phyloP scores from a whole-genome alignment of 2,329 filamentous ascomycete species.

The Scedosporium boydii region DNA sequence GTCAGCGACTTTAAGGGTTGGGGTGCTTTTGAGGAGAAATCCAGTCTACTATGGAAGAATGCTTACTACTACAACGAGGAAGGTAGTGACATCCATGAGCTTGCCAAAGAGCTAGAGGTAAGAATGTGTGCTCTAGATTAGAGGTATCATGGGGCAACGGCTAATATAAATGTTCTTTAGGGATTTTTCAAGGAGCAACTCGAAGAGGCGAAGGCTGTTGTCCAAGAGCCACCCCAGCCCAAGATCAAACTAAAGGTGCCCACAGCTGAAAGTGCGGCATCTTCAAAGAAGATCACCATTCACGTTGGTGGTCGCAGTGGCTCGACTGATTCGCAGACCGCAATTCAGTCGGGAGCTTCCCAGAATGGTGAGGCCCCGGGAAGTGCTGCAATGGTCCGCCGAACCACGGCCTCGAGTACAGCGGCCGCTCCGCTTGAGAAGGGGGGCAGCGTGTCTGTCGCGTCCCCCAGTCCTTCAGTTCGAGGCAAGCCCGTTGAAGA shows the following conservation, averaged over 20 bases:
- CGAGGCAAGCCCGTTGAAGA: constrained; percentile 20
- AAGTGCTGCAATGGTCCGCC: background rate
- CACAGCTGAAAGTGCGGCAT: constrained; percentile 27
- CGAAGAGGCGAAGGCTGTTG: constrained; percentile 60
- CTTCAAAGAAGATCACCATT: constrained; percentile 59
- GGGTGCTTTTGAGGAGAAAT: constrained; percentile 70
- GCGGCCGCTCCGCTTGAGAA: constrained; percentile 25
- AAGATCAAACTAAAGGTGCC: constrained; percentile 75
- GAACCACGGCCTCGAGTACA: constrained; percentile 1
- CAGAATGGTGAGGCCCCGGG: constrained; percentile 15
- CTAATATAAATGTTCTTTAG: constrained; percentile 27
- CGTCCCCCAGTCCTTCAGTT: constrained; percentile 35
- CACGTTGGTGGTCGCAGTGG: constrained; percentile 54
- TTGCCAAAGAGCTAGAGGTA: constrained; percentile 75
- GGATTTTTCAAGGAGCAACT: constrained; percentile 59
- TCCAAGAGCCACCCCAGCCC: constrained; percentile 62
- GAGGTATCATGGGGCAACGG: background rate
- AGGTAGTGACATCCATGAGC: constrained; percentile 69
- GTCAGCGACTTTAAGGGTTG: constrained; percentile 68
- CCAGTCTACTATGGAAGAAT: constrained; percentile 78
- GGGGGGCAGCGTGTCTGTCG: constrained; percentile 27
- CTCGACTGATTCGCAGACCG: constrained; percentile 24
- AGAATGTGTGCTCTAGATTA: background rate
- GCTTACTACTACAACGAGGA: constrained; percentile 88
- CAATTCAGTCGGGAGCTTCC: constrained; percentile 19